Base-by-base conservation (phyloP, 805 yeast species). In the Saturnispora diversa region DNA sequence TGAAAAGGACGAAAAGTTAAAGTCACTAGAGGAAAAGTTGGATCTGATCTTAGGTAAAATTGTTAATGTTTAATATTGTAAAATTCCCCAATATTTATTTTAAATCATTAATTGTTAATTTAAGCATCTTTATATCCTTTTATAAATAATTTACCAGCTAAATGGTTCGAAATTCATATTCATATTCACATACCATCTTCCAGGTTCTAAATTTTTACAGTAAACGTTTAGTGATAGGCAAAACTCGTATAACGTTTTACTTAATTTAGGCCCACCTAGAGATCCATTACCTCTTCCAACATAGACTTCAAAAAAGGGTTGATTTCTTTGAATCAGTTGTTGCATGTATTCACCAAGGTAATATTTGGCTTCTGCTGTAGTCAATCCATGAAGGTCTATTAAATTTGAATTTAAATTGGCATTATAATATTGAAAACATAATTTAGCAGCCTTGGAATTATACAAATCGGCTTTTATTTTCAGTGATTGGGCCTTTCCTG, bases 1-100 rank as follows among this genome's bases (percentile, higher is more conserved):
- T n/a, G 80, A 74, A 25, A 83, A 81, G 54, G 90, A 83, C 53
- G 77, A 65, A 31, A 75, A 75, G 54, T 60, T 84, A 41, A 65
- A 63, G 23, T 54, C 68, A 6, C 60, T 84, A 31, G 90, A 83
- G 58, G 62, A 60, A 22, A 83, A 80, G 59, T 64, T 84, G 34
- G 80, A 80, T 37, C 58, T 66, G 37, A 59, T 82, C 30, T 53
- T 75, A 35, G 62, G 65, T 20, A 70, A 69, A 55, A 62, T 55
- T 6, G 40, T 26, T 22, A 23, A 9, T 15, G 8, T 25, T 13
- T 16, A n/a, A 13, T 12, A 15, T 34, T n/a, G 16, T 3, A n/a
- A 13, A 21, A 12, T 15, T 13, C 17, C 17, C 17, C 17, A 29
- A 16, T 11, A 29, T 29, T 29, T 6, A 15, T 15, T n/a, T n/a